Evolutionary conservation across 352 stramenopile genomes (phyloP).

Genomic region (Phytophthora crassamura): DNA sequence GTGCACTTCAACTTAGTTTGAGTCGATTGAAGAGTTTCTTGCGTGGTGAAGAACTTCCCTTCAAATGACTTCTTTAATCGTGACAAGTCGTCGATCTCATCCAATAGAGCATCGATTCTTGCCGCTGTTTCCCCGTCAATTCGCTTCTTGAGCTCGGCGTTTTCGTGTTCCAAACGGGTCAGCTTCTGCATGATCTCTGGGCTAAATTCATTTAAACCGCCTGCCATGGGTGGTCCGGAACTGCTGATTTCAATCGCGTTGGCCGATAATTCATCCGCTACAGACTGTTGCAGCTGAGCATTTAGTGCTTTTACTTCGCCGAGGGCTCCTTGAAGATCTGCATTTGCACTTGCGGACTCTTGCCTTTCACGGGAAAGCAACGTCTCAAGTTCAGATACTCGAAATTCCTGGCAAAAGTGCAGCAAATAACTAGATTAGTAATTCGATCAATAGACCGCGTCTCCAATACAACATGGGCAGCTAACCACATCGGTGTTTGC

Average conservation of each 20-base stretch:
- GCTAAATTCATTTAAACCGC: slow-evolving; percentile 69
- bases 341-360: slow-evolving; percentile 34
- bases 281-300: slow-evolving; percentile 58
- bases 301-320: slow-evolving; percentile 50
- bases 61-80: slow-evolving; percentile 81
- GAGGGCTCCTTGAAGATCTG: slow-evolving; percentile 43
- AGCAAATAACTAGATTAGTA: slow-evolving; percentile 1
- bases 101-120: slow-evolving; percentile 59
- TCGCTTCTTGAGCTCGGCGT: slow-evolving; percentile 54
- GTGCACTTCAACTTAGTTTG: slow-evolving; percentile 24
- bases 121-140: slow-evolving; percentile 60
- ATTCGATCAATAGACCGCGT: background rate
- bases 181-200: slow-evolving; percentile 75
- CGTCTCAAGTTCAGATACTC: slow-evolving; percentile 60
- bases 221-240: slow-evolving; percentile 18
- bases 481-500: slow-evolving; percentile 67
- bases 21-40: slow-evolving; percentile 41
- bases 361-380: slow-evolving; percentile 39
- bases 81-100: slow-evolving; percentile 62
- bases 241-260: background rate
- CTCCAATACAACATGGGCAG: background rate
- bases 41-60: slow-evolving; percentile 66
- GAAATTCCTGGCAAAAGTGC: slow-evolving; percentile 58
- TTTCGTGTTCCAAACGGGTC: slow-evolving; percentile 63
- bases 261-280: slow-evolving; percentile 29